Base-by-base conservation (phyloP, 768 basidiomycete species). In the Hebeloma cylindrosporum region DNA sequence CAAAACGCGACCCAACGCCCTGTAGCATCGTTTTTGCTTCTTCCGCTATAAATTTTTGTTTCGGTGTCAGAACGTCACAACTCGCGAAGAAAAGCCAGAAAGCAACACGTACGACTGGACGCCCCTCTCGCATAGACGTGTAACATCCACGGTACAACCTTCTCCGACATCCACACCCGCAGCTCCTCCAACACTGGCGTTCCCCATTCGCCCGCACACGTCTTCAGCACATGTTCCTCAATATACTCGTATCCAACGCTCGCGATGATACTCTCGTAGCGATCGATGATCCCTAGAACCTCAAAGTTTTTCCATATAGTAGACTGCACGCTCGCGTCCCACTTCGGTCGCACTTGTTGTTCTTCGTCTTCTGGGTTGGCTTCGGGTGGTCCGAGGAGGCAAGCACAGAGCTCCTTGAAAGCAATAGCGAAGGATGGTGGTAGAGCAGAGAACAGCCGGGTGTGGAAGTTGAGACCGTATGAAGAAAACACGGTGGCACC, bases 221-320 rank as follows among this genome's bases (percentile, higher is more conserved):
- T 79, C 47, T 73, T 72, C 45, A 76, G 43, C 0, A 96, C 85
- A 46, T 88, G 75, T 4, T 69, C 61, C 58, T 93, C 90, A 49
- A 99, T 93, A 53, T 83, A 80, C 57, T 88, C 86, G 52, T 93
- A 92, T 21, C 90, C 88, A 3, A 93, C 85, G 38, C 81, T 82
- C 14, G 88, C 82, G 21, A 97, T 80, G 45, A 93, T 78, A 5
- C 81, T 78, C 57, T 94, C 92, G 58, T 87, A 92, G 21, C 90
- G 82, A 49, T 90, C 87, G 20, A 88, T 71, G 7, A 95, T 69
- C 3, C 88, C 88, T 0, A 95, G 76, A 1, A 68, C 67, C 43
- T 85, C 85, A 48, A 89, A 82, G 1, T 80, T 51, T 18, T 50
- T 54, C 60, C 60, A 61, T n/a, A 56, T 26, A 4, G 21, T 45